These are phyloP conservation scores for Bidens hawaiensis DNA, from an alignment of 140 eudicot genomes.

Conservation along the genomic window DNA sequence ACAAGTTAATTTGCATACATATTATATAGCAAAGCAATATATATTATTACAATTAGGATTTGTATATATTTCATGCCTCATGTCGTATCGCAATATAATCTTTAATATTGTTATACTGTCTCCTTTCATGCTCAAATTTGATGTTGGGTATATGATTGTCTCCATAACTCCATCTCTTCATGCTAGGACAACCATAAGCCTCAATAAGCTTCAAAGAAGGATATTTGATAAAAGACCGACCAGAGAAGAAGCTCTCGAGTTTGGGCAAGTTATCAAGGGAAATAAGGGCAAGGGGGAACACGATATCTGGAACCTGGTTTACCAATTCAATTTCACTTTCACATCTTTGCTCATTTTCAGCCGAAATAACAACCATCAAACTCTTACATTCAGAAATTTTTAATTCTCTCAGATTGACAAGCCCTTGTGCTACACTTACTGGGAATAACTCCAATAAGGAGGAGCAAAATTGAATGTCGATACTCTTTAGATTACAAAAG, in stretches of 20 bases:
- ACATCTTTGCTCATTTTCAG: background rate
- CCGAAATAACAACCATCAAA: constrained; percentile 1
- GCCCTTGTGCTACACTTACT: background rate
- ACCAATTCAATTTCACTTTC: background rate
- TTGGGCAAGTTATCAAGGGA: background rate
- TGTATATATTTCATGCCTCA: constrained; percentile 13
- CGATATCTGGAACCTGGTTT: too few species aligned
- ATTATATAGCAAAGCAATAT: too few species aligned
- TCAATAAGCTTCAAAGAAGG: background rate
- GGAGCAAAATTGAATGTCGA: background rate
- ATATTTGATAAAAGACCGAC: background rate
- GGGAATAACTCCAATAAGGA: constrained; percentile 3
- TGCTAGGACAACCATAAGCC: background rate
- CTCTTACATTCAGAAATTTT: background rate
- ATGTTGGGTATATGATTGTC: constrained; percentile 4
- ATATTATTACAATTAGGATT: too few species aligned
- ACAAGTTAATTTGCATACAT: too few species aligned
- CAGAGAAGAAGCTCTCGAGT: constrained; percentile 8
- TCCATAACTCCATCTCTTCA: constrained; percentile 17
- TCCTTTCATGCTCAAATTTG: background rate
- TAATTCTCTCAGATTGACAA: background rate
- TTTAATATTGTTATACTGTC: constrained; percentile 4
- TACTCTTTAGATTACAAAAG: background rate
- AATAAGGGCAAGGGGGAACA: background rate
- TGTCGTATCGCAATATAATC: background rate